A percentile compares a stretch with the other conserved stretches of the same genome.
phyloP scores from a whole-genome alignment of 495 filamentous ascomycete species.

The Bombardia bombarda region DNA sequence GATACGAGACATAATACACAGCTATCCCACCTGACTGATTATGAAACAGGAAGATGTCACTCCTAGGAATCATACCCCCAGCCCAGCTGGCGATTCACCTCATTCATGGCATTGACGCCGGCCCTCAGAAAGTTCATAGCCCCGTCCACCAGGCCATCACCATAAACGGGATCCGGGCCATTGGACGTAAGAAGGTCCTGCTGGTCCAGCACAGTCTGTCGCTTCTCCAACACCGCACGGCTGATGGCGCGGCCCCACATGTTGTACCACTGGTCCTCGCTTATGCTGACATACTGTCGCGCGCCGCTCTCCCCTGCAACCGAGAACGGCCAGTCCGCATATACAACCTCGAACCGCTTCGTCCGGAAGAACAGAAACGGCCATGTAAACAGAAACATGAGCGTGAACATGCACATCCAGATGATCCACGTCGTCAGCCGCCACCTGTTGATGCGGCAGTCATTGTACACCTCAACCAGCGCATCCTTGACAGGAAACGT shows the following conservation, averaged over 20 bases:
- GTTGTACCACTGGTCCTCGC: conserved; percentile 40
- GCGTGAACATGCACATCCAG: conserved; percentile 52
- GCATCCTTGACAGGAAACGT: conserved; percentile 42
- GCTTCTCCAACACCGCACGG: conserved; percentile 33
- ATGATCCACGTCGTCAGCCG: conserved; percentile 47
- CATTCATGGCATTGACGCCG: conserved; percentile 33
- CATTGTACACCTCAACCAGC: conserved; percentile 46
- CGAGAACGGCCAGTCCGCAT: conserved; percentile 46
- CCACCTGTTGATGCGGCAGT: conserved; percentile 46
- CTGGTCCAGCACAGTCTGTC: conserved; percentile 31
- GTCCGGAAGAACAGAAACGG: conserved; percentile 55
- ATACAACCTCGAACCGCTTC: conserved; percentile 50
- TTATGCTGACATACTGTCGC: conserved; percentile 37
- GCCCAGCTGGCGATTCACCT: conserved; percentile 37
- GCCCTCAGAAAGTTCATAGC: conserved; percentile 25
- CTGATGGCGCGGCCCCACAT: conserved; percentile 36
- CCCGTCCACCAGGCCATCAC: conserved; percentile 18
- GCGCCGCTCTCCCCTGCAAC: conserved; percentile 12
- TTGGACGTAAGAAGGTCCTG: conserved; percentile 30
- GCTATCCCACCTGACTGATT: no score
- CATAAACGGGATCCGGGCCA: conserved; percentile 20
- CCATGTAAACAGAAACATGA: conserved; percentile 57
- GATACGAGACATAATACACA: neutral
- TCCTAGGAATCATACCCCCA: conserved; percentile 27
- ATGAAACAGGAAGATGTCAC: no score